A percentile compares a stretch with the other conserved stretches of the same genome.
These are phyloP conservation scores for Tricholoma hemisulphureum DNA, from an alignment of 768 basidiomycete species.

Conservation along the genomic window DNA sequence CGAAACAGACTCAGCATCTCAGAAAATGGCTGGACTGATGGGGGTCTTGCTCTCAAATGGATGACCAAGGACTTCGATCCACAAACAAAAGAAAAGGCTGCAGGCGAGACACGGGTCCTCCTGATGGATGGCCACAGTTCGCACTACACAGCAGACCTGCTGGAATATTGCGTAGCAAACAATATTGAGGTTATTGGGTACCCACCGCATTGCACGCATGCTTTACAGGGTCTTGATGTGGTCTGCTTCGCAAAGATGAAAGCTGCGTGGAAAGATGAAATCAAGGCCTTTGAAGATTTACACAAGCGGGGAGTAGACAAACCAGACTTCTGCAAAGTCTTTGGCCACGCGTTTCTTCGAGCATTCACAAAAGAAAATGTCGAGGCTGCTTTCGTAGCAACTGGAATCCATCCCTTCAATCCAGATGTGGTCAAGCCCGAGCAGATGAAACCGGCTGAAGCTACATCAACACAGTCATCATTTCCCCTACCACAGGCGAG, in stretches of 20 bases:
- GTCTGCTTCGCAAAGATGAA: slow-evolving; percentile 44
- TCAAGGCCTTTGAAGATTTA: slow-evolving; percentile 23
- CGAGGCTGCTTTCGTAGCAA: slow-evolving; percentile 25
- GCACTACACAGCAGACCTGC: slow-evolving; percentile 33
- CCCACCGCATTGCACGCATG: slow-evolving; percentile 41
- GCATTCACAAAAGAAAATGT: slow-evolving; percentile 14
- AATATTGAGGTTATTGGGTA: slow-evolving; percentile 40
- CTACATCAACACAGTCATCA: slow-evolving; percentile 14
- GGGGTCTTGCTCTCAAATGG: slow-evolving; percentile 23
- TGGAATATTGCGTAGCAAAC: slow-evolving; percentile 31
- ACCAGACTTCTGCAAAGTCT: slow-evolving; percentile 8
- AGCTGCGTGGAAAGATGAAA: slow-evolving; percentile 9
- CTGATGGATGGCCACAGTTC: slow-evolving; percentile 43
- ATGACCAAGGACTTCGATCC: slow-evolving; percentile 30
- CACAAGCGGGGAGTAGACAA: slow-evolving; percentile 23
- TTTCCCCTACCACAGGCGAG: slow-evolving; percentile 18
- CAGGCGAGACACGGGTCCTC: slow-evolving; percentile 28
- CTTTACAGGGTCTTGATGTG: slow-evolving; percentile 43
- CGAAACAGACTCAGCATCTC: slow-evolving; percentile 20
- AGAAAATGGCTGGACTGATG: slow-evolving; percentile 33
- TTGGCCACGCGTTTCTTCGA: slow-evolving; percentile 15
- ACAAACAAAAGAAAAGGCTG: slow-evolving; percentile 34
- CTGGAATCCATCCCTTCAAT: slow-evolving; percentile 25
- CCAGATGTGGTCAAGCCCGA: slow-evolving; percentile 15
- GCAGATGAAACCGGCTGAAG: slow-evolving; percentile 26